Conservation (phyloP, 208 protist species). For the Leptomonas pyrrhocoris region DNA sequence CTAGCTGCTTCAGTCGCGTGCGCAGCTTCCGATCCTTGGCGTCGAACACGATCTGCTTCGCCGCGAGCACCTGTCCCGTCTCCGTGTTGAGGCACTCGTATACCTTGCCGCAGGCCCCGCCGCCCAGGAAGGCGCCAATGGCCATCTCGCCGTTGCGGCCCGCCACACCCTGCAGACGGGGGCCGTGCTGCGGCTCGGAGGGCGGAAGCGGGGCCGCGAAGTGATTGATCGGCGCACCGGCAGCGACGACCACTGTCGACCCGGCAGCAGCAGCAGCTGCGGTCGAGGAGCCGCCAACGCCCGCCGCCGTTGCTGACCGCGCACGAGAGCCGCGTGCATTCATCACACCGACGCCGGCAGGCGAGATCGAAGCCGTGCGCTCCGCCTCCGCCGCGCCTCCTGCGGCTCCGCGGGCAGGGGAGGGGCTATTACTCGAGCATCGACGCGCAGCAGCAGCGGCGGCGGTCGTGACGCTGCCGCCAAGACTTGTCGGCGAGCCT, state of each 20-base stretch:
- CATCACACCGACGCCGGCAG: background rate
- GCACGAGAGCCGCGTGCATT: background rate
- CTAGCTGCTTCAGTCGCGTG: conserved; percentile 66
- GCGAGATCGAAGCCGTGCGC: background rate
- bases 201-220: conserved; percentile 58
- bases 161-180: conserved; percentile 55
- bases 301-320: background rate
- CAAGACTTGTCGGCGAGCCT: background rate
- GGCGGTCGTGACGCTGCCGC: background rate
- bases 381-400: background rate
- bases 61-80: conserved; percentile 78
- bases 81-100: conserved; percentile 87
- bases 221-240: background rate
- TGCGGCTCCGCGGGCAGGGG: background rate
- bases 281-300: background rate
- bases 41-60: conserved; percentile 85
- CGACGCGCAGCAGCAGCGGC: background rate
- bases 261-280: background rate
- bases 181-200: conserved; percentile 48
- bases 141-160: conserved; percentile 65
- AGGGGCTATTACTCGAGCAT: conserved; percentile 3
- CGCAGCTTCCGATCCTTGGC: conserved; percentile 86
- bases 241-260: background rate
- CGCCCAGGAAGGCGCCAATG: conserved; percentile 84
- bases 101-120: conserved; percentile 88